A percentile compares a stretch with the other conserved stretches of the same genome.
Conservation (phyloP, 805 yeast genomes). For the Candida nemodendra region DNA sequence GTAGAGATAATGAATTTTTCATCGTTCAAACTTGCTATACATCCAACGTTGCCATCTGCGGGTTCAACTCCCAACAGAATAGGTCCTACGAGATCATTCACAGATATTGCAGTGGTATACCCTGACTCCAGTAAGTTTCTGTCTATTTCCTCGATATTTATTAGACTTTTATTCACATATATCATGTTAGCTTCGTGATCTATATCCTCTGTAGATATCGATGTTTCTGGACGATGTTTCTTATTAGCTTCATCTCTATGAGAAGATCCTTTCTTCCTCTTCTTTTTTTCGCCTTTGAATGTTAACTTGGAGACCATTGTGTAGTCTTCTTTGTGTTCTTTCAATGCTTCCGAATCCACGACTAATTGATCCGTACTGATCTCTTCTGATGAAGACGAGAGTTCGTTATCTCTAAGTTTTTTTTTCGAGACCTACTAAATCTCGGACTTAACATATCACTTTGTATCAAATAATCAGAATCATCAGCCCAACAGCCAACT, state of each 20-base stretch:
- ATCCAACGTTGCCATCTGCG: constrained; percentile 11
- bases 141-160: constrained; percentile 19
- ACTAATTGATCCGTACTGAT: background rate
- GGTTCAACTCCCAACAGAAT: constrained; percentile 18
- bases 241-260: constrained; percentile 1
- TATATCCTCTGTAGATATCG: background rate
- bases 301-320: constrained; percentile 33
- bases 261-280: constrained; percentile 14
- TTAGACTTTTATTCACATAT: constrained; percentile 24
- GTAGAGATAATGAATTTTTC: constrained; percentile 13
- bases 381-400: background rate
- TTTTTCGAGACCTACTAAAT: too few relatives aligned
- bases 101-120: constrained; percentile 29
- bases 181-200: constrained; percentile 15
- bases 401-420: too few relatives aligned
- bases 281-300: constrained; percentile 32
- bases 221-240: constrained; percentile 3
- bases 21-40: constrained; percentile 14
- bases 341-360: too few relatives aligned
- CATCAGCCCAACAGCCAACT: too few relatives aligned
- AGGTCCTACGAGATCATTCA: constrained; percentile 28
- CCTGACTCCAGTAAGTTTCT: constrained; percentile 23
- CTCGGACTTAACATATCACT: too few relatives aligned
- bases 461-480: too few relatives aligned
- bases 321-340: too few relatives aligned